Evolutionary conservation across 176 grass and related monocot species (phyloP).

Genomic region (Oryza nivara): DNA sequence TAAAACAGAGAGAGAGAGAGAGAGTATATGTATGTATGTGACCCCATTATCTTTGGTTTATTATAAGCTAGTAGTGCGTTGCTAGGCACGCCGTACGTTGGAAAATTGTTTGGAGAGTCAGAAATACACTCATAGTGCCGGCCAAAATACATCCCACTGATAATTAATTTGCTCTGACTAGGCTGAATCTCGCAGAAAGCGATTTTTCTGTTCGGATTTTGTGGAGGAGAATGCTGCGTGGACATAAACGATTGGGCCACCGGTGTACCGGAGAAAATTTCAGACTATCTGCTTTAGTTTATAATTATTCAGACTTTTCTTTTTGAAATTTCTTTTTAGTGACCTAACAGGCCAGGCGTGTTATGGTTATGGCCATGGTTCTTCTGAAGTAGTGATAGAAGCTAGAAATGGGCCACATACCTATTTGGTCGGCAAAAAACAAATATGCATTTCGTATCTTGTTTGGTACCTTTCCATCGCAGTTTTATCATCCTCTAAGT

Average conservation of each 20-base stretch:
- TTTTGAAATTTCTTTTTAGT: not conserved
- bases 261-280: not conserved
- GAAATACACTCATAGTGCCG: not conserved
- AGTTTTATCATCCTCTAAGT: no score
- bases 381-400: not conserved
- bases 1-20: no score
- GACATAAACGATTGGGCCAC: not conserved
- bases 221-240: slow-evolving; percentile 7
- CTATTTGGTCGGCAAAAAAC: not conserved
- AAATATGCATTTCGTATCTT: not conserved
- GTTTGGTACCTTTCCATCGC: no score
- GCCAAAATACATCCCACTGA: not conserved
- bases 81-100: not conserved
- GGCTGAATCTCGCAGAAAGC: not conserved
- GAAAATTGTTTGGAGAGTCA: not conserved
- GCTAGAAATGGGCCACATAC: not conserved
- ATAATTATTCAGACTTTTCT: not conserved
- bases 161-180: not conserved
- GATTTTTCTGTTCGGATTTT: not conserved
- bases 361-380: not conserved
- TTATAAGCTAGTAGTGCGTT: not conserved
- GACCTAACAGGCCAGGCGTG: not conserved
- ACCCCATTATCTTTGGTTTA: not conserved
- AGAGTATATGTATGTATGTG: no score
- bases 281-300: not conserved